Evolutionary conservation across 495 filamentous ascomycete genomes (phyloP), one percentile per base, ranked within the genome.

Genomic region (Penicillium simplicissimum): DNA sequence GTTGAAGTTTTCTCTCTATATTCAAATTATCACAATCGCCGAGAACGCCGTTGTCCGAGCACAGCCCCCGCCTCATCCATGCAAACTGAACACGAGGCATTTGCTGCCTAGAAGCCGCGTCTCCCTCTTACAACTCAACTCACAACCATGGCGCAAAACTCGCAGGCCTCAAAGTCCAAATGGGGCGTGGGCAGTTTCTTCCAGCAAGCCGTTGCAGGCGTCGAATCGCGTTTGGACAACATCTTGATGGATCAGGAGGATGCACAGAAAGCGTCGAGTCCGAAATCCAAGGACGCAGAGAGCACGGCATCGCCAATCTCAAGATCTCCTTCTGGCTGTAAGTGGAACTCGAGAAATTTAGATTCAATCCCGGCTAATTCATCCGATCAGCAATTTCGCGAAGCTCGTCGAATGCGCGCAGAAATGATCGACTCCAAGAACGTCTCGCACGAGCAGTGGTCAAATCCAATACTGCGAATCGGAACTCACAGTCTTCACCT

Each of bases 141-240:
- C 25, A 33, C 52, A 60, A 71, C 42, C 54, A 82, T 82, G 79
- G 64, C 78, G 43, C 77, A 79, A 40, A 72, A 74, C 49, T 53
- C 68, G 5, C 74, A 73, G 36, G 31, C 66, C 10, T 21, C 66
- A 14, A 80, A 76, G 58, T 55, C 68, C n/a, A 79, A 73, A 74
- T 82, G 78, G 76, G 78, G 77, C 23, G 70, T 80, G 45, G 91
- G 93, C 23, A 90, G 88, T 33, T 90, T 98, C 68, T 81, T 99
- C 51, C 89, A 90, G 61, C 92, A 96, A 72, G 93, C 94, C 55
- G 92, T 97, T 54, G 92, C 93, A 31, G 92, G 92, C 40, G 89
- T 99, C 49, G 95, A 99, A 76, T 96, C 93, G 59, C 86, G 90
- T 51, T 81, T 99, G 42, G 95, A 99, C 72, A 90, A 84, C 51